Evolutionary conservation across 2,329 filamentous ascomycete species (phyloP).

Genomic region (Botryotinia narcissicola): DNA sequence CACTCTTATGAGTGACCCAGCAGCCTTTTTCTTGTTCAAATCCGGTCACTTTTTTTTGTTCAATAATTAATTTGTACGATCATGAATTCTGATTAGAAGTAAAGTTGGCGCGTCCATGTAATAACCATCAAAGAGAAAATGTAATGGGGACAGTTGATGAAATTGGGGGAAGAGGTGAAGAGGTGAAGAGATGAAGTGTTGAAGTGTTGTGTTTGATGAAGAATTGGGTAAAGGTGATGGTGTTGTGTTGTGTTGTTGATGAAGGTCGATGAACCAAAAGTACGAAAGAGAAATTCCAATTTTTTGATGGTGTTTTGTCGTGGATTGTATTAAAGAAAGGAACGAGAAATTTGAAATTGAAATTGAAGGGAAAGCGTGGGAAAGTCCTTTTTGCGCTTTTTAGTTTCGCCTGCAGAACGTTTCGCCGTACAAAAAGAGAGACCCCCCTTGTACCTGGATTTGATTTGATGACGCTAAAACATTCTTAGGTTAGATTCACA

Average conservation of each 20-base stretch:
- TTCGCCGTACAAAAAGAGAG: neutral
- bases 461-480: neutral
- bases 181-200: neutral
- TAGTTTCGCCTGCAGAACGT: neutral
- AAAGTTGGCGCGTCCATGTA: constrained; percentile 30
- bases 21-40: constrained; percentile 20
- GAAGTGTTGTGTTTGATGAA: neutral
- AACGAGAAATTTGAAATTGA: neutral
- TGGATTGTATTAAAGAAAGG: constrained; percentile 6
- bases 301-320: neutral
- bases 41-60: constrained; percentile 26
- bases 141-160: constrained; percentile 23
- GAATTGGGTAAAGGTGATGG: neutral
- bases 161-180: neutral
- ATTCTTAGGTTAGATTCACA: neutral
- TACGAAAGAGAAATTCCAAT: neutral
- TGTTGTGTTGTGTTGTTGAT: neutral
- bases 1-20: constrained; percentile 26
- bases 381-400: neutral
- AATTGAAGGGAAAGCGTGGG: neutral
- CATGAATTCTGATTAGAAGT: constrained; percentile 36
- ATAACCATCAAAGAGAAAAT: constrained; percentile 27
- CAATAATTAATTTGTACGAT: constrained; percentile 39
- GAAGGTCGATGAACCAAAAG: neutral
- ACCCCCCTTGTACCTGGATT: neutral